These are phyloP conservation scores for Hypoxylon sp. DNA, from an alignment of 2,329 filamentous ascomycete genomes.

Conservation along the genomic window DNA sequence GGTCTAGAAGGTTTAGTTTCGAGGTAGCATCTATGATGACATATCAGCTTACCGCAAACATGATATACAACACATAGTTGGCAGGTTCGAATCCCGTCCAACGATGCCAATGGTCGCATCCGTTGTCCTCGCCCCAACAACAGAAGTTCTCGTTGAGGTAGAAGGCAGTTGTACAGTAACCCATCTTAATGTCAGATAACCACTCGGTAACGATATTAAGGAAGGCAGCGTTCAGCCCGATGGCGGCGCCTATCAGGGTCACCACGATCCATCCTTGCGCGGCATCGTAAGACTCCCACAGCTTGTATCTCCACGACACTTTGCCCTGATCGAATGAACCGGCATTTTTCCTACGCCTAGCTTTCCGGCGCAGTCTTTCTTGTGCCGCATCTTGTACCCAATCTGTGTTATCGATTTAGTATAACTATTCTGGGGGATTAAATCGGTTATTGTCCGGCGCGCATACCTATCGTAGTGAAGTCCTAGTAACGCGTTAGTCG, in stretches of 20 bases:
- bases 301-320: constrained; percentile 82
- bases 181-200: constrained; percentile 94
- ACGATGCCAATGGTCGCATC: constrained; percentile 88
- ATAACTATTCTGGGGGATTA: constrained; percentile 29
- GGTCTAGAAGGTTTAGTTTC: constrained; percentile 62
- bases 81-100: constrained; percentile 85
- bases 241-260: constrained; percentile 90
- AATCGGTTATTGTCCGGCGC: constrained; percentile 41
- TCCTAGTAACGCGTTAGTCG: constrained; percentile 66
- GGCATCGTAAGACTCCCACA: constrained; percentile 92
- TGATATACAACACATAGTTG: constrained; percentile 91
- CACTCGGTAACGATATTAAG: constrained; percentile 97
- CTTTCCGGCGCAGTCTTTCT: constrained; percentile 86
- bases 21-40: neutral
- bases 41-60: constrained; percentile 76
- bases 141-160: constrained; percentile 98
- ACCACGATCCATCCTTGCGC: constrained; percentile 99
- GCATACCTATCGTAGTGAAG: constrained; percentile 89
- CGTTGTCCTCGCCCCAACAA: constrained; percentile 95
- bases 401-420: constrained; percentile 69
- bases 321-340: constrained; percentile 80
- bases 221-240: constrained; percentile 92
- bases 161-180: constrained; percentile 95
- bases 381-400: constrained; percentile 98
- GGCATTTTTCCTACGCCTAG: constrained; percentile 78